Evolutionary conservation across 306 rosid genomes (phyloP), one percentile per base, ranked within the genome.

Genomic region (Carpinus fangiana): DNA sequence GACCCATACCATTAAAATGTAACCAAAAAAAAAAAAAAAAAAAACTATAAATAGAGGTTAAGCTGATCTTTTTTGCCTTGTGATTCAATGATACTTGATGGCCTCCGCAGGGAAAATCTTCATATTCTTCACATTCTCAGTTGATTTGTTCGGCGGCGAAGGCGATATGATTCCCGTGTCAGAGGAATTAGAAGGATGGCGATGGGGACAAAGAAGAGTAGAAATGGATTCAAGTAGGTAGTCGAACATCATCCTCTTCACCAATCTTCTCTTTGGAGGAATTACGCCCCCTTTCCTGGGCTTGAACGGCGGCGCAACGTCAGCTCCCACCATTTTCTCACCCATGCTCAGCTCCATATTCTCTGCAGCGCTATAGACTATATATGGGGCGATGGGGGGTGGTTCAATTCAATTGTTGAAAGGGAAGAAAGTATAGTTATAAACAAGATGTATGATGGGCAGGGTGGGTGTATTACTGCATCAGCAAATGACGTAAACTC

Each of bases 261-360:
- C 86, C 0, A 80, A 69, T 10, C 20, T 31, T 66, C 75, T 74
- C 70, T 77, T 31, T 2, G 72, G 55, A 8, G 89, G 89, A 41
- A 82, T 73, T 2, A 80, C 73, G 21, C 84, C 78, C 12, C 86
- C 82, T 16, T 62, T 46, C 59, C 78, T 82, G 64, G 80, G 54
- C 47, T 72, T 85, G 21, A 79, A 62, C 78, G 73, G 75, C 4
- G 52, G 0, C 79, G 43, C 65, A 69, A 34, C 72, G 73, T 69
- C 8, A 47, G 74, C 85, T 43, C 46, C 47, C 43, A 31, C 74
- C 31, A 1, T 55, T 72, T 72, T 61, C 50, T 54, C 70, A 5
- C 8, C 12, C 2, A 0, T 59, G 43, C 45, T 28, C 68, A 28
- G 26, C n/a, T 62, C 71, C 65, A 23, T 77, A 80, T 51, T 41